Conservation (phyloP, 257 asterid species). For the Solanum sparsipilum region DNA sequence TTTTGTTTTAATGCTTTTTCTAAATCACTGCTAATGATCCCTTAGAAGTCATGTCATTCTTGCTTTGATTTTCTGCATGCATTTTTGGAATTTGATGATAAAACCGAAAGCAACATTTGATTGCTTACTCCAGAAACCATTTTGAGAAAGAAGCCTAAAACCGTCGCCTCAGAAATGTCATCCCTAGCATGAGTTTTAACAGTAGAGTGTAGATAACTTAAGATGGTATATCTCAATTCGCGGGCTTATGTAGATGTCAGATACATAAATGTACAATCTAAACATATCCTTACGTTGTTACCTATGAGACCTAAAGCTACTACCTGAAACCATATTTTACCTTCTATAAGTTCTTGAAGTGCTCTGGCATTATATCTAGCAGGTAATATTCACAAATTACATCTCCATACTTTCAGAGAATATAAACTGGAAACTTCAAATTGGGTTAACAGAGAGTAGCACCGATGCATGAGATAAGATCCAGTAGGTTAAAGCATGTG, state of each 20-base stretch:
- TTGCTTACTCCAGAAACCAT: not conserved
- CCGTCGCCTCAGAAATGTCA: not conserved
- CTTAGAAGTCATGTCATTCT: not conserved
- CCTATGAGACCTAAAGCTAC: not conserved
- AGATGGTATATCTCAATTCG: not conserved
- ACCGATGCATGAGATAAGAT: not conserved
- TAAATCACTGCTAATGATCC: not conserved
- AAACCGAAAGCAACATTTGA: not conserved
- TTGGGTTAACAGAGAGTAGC: not conserved
- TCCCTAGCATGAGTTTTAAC: not conserved
- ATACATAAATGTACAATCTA: not conserved
- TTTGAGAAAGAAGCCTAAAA: not conserved
- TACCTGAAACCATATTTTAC: not conserved
- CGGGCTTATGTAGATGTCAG: not conserved
- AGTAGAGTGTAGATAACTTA: not conserved
- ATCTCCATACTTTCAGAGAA: not conserved
- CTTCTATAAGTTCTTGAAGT: not conserved
- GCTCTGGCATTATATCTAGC: not conserved
- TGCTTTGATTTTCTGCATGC: not conserved
- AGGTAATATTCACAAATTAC: not conserved
- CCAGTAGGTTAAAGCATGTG: not conserved
- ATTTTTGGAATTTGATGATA: not conserved
- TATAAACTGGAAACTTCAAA: not conserved
- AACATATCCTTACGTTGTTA: not conserved
- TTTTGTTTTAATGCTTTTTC: not conserved